Evolutionary conservation across 257 asterid species (phyloP).

Genomic region (Scutellaria baicalensis): DNA sequence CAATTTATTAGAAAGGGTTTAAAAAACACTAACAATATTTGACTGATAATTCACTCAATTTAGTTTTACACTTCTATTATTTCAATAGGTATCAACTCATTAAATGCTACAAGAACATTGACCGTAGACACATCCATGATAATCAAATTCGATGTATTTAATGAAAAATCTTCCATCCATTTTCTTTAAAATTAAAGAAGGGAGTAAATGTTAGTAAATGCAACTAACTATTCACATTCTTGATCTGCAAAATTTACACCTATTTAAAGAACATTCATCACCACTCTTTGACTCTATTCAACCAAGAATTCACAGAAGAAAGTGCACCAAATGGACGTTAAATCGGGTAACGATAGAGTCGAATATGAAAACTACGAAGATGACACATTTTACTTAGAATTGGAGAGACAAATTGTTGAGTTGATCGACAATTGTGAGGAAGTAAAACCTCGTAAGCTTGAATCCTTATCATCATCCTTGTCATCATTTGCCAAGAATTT

Average conservation of each 20-base stretch:
- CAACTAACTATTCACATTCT: conserved; percentile 1
- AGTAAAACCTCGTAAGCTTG: neutral
- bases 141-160: conserved; percentile 14
- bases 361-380: conserved; percentile 15
- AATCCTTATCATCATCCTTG: too few species aligned
- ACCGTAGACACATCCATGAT: neutral
- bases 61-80: neutral
- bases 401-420: conserved; percentile 7
- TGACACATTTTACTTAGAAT: conserved; percentile 13
- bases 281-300: neutral
- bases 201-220: neutral
- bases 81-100: neutral
- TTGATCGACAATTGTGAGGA: conserved; percentile 13
- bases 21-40: too few species aligned
- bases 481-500: neutral
- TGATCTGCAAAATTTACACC: neutral
- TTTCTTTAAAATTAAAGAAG: neutral
- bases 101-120: neutral
- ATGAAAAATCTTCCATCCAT: neutral
- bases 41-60: neutral
- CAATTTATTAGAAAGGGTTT: too few species aligned
- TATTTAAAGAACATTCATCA: neutral
- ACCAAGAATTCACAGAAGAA: neutral
- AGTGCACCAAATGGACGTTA: neutral
- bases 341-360: neutral